Base-by-base conservation (phyloP, 1,284 basidiomycete genomes). In the Malassezia globosa region DNA sequence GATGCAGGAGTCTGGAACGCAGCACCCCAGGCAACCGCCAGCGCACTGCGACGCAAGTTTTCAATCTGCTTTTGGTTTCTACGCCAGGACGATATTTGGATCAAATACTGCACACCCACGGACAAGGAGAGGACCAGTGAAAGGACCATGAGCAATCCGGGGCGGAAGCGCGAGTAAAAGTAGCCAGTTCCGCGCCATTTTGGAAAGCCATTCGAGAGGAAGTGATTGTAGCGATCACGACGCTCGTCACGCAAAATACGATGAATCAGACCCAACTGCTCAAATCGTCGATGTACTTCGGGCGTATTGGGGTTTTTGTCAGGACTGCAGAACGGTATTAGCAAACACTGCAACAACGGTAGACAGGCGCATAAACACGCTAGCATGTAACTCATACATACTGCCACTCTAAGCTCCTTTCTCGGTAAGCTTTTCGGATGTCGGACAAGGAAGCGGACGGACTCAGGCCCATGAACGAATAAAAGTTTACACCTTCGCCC, bases 191-290 rank as follows among this genome's bases (percentile, higher is more conserved):
- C 46, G 13, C 64, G 51, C 67, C 67, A 71, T 27, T 62, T 61
- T 18, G 68, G 68, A 47, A 71, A 71, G 7, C 68, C 68, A 13
- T 61, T 56, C 21, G 47, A 48, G 36, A 71, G 47, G 38, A 69
- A 69, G 34, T 68, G 61, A 43, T 71, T 61, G 58, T 71, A 71
- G 14, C 66, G 50, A 42, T 69, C 67, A 34, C 65, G 57, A 21
- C 66, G 55, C 27, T 53, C 60, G 42, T 71, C 66, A 8, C 67
- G 51, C 35, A 71, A 45, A 45, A 71, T 68, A 49, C 65, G 64
- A 55, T 64, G 66, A 35, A 71, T 59, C 22, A 68, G 46, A 1
- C 68, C 68, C 1, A 71, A 51, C 1, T 57, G 57, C 43, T 69
- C 67, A 45, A 71, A 71, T 16, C 62, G 54, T 42, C 66, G 59